A percentile compares a stretch with the other conserved stretches of the same genome.
phyloP scores from a whole-genome alignment of 1,284 basidiomycete species.

The Cutaneotrichosporon mucoides region DNA sequence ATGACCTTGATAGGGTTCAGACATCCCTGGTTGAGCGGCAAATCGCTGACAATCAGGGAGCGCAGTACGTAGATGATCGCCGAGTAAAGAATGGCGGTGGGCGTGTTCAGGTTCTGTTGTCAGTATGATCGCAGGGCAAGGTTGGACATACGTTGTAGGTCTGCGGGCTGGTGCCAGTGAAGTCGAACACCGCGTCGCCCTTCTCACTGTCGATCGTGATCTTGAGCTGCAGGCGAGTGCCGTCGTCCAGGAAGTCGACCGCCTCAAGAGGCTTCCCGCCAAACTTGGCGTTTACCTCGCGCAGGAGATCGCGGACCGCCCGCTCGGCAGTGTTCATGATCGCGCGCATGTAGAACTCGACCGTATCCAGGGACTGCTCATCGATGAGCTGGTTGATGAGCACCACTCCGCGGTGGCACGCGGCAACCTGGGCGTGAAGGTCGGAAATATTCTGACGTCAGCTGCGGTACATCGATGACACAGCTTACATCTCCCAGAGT shows the following conservation, averaged over 20 bases:
- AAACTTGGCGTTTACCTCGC: conserved; percentile 55
- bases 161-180: conserved; percentile 70
- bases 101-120: conserved; percentile 74
- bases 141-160: too few species aligned
- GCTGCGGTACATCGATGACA: too few species aligned
- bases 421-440: conserved; percentile 92
- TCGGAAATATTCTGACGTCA: conserved; percentile 53
- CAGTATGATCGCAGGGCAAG: conserved; percentile 61
- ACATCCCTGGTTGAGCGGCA: conserved; percentile 91
- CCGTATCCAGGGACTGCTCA: conserved; percentile 79
- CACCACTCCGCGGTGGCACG: conserved; percentile 88
- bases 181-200: conserved; percentile 85
- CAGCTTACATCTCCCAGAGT: too few species aligned
- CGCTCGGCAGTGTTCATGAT: conserved; percentile 78
- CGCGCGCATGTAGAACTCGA: conserved; percentile 88
- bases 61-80: conserved; percentile 78
- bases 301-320: conserved; percentile 71
- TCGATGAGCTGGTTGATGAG: conserved; percentile 69
- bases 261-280: conserved; percentile 54
- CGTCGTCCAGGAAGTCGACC: conserved; percentile 61
- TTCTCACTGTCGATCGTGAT: conserved; percentile 72
- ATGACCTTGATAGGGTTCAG: conserved; percentile 61
- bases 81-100: conserved; percentile 81
- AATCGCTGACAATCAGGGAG: conserved; percentile 56
- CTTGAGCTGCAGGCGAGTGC: conserved; percentile 74